Base-by-base conservation (phyloP, 768 basidiomycete species). In the Infundibulicybe gibba region DNA sequence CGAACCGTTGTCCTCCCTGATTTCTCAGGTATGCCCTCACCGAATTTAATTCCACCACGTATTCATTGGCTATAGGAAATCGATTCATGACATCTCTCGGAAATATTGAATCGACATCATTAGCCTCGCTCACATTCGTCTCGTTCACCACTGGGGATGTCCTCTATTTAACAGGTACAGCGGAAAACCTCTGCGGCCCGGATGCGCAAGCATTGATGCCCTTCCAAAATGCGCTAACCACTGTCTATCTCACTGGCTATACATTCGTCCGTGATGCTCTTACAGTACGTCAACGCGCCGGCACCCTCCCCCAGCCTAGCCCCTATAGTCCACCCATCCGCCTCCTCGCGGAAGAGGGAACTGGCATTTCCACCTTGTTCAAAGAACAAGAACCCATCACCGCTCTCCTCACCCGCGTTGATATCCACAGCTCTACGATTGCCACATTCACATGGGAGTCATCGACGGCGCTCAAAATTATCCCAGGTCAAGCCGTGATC, bases 91-190 rank as follows among this genome's bases (percentile, higher is more conserved):
- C 69, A 25, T 76, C 77, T 5, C 58, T 79, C 3, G 77, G 78
- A 5, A 76, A 79, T 46, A 69, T 77, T 21, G 65, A 70, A 41
- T 60, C 61, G 14, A 74, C 70, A 0, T 68, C 71, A 5, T 52
- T 74, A 0, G 77, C 79, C 6, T 68, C 69, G 1, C 58, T 77
- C 9, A 72, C 72, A 9, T 69, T 79, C 45, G 57, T 72, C 2
- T 66, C 66, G 30, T 80, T 74, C 53, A 56, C 58, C 32, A 69
- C 64, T 0, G 79, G 77, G 8, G 53, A 69, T 25, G 62, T 80
- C 14, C 60, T 80, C 6, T 80, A 80, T 47, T 54, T 80, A n/a
- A 79, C 78, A 9, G 79, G 77, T 3, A 54, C 49, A 15, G 77
- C 76, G 6, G 49, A 58, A 32, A 74, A 64, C 32, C 52, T 71